phyloP scores from a whole-genome alignment of 768 basidiomycete species.

The Amanita pallidorosea region DNA sequence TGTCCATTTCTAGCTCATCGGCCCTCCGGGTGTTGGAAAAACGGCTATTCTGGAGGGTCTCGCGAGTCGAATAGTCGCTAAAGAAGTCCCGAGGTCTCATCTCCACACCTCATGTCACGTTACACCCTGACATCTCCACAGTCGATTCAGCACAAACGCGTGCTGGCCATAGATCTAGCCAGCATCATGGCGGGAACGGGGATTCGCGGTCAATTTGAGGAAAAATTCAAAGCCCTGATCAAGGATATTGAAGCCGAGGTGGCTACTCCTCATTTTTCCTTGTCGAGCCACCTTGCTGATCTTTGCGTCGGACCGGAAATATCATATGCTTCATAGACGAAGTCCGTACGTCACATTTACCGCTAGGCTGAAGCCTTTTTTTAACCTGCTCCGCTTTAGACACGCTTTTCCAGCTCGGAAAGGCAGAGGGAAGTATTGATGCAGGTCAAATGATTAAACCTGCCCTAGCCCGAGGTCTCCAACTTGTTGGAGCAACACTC shows the following conservation, averaged over 20 bases:
- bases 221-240: slow-evolving; percentile 86
- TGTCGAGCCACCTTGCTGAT: slow-evolving; percentile 6
- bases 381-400: slow-evolving; percentile 25
- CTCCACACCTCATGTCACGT: background rate
- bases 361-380: background rate
- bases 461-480: slow-evolving; percentile 76
- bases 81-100: slow-evolving; percentile 76
- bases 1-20: slow-evolving; percentile 44
- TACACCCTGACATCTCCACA: background rate
- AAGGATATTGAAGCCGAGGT: slow-evolving; percentile 83
- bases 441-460: slow-evolving; percentile 94
- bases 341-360: slow-evolving; percentile 55
- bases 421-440: slow-evolving; percentile 86
- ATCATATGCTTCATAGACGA: slow-evolving; percentile 94
- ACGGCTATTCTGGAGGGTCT: slow-evolving; percentile 89
- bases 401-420: slow-evolving; percentile 79
- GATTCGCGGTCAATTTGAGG: slow-evolving; percentile 87
- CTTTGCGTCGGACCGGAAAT: slow-evolving; percentile 39
- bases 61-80: slow-evolving; percentile 76
- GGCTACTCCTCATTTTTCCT: slow-evolving; percentile 10
- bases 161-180: slow-evolving; percentile 77
- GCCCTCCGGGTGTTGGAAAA: slow-evolving; percentile 87
- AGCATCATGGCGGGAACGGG: slow-evolving; percentile 84
- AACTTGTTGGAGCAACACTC: slow-evolving; percentile 89
- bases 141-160: slow-evolving; percentile 79